These are phyloP conservation scores for Aspergillus novoparasiticus DNA, from an alignment of 2,329 filamentous ascomycete species.

Conservation along the genomic window DNA sequence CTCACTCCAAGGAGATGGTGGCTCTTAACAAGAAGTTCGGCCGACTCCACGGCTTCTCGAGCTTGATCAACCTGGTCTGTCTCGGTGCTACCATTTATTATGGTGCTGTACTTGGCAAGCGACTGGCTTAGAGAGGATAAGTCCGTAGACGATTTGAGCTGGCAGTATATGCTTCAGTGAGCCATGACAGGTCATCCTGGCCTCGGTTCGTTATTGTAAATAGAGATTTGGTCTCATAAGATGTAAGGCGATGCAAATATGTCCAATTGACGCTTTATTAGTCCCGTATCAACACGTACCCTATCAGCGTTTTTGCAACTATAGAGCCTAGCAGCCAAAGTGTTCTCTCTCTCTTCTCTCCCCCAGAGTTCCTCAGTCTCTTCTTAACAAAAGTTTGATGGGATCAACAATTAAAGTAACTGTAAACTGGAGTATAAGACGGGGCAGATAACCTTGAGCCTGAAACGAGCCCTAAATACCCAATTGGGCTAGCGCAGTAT, in stretches of 20 bases:
- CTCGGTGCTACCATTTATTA: conserved; percentile 74
- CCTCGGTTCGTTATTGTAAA: neutral
- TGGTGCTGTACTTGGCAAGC: conserved; percentile 70
- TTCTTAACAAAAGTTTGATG: neutral
- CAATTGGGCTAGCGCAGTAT: neutral
- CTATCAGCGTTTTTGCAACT: too few relatives aligned
- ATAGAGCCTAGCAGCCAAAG: too few relatives aligned
- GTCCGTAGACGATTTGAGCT: neutral
- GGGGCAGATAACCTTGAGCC: too few relatives aligned
- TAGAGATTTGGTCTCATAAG: neutral
- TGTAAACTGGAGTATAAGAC: neutral
- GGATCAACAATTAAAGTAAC: neutral
- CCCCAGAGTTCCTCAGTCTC: too few relatives aligned
- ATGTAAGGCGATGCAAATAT: neutral
- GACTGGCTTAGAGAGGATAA: conserved; percentile 11
- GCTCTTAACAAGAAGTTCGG: conserved; percentile 77
- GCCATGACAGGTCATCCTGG: neutral
- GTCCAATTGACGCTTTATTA: neutral
- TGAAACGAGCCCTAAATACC: neutral
- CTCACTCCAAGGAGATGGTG: conserved; percentile 83
- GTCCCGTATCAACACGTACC: too few relatives aligned
- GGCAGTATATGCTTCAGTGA: neutral
- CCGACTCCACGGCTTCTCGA: conserved; percentile 78
- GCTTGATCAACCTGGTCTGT: conserved; percentile 73
- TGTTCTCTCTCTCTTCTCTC: too few relatives aligned